Evolutionary conservation across 371 early-diverging fungal species (phyloP).

Genomic region (Rhizopus microsporus): DNA sequence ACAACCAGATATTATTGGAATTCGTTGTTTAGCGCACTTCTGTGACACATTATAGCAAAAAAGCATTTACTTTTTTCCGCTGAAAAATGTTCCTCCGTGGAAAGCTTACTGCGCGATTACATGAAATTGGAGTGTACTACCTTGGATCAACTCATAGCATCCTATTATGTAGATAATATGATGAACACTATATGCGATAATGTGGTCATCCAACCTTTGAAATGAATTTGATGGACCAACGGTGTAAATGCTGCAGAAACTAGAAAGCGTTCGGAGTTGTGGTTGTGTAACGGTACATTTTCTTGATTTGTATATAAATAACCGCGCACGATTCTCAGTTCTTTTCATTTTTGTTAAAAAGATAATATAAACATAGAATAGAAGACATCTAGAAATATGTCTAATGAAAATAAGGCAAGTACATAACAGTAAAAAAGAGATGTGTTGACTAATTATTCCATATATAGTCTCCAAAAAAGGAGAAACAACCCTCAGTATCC

Average conservation of each 20-base stretch:
- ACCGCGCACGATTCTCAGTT: background rate
- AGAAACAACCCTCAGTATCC: constrained; percentile 29
- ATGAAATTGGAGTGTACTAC: too few relatives aligned
- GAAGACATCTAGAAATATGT: background rate
- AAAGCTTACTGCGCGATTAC: too few relatives aligned
- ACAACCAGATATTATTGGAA: background rate
- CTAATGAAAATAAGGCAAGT: too few relatives aligned
- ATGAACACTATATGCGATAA: background rate
- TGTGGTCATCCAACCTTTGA: background rate
- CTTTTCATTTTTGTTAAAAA: background rate
- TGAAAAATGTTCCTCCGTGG: background rate
- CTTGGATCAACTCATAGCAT: too few relatives aligned
- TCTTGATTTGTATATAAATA: background rate
- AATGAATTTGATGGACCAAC: background rate
- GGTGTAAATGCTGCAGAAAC: too few relatives aligned
- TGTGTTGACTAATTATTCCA: background rate
- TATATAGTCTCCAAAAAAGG: constrained; percentile 15
- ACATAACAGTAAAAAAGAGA: background rate
- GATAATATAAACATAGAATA: background rate
- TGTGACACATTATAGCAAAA: background rate
- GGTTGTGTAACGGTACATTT: background rate
- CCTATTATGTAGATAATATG: too few relatives aligned
- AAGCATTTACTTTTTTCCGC: background rate
- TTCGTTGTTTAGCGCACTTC: background rate
- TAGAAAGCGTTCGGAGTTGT: too few relatives aligned